phyloP scores from a whole-genome alignment of 2,329 filamentous ascomycete genomes.

The Dendrostoma leiphaemia region DNA sequence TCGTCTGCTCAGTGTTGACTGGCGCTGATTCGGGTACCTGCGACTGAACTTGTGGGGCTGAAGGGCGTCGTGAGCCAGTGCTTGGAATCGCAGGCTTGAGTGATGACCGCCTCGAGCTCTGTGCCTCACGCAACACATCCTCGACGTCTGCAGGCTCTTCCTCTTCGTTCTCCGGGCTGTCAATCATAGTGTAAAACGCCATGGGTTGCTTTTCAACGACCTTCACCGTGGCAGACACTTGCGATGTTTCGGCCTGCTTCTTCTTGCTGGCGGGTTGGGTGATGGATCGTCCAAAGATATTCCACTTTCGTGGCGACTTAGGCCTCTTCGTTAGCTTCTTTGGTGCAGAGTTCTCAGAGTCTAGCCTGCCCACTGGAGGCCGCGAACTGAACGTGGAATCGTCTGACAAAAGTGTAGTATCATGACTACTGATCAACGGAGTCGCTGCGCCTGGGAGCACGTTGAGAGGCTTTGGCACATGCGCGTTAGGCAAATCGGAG shows the following conservation, averaged over 20 bases:
- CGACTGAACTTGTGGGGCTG: not conserved
- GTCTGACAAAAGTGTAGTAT: conserved; percentile 56
- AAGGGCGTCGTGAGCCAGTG: not conserved
- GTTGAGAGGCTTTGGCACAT: conserved; percentile 53
- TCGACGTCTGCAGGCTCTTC: conserved; percentile 38
- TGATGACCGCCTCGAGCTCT: conserved; percentile 28
- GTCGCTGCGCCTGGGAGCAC: conserved; percentile 37
- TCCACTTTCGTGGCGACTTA: conserved; percentile 61
- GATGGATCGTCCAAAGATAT: conserved; percentile 58
- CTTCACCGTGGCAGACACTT: conserved; percentile 48
- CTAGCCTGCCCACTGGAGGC: conserved; percentile 30
- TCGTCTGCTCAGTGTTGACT: not conserved
- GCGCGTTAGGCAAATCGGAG: conserved; percentile 40
- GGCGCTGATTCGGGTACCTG: not conserved
- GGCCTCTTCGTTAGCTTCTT: conserved; percentile 57
- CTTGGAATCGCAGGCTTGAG: conserved; percentile 4
- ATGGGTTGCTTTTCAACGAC: conserved; percentile 49
- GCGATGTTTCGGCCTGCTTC: conserved; percentile 34
- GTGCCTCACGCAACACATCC: conserved; percentile 50
- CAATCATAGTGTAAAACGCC: conserved; percentile 62
- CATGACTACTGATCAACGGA: conserved; percentile 54
- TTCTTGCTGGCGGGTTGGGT: conserved; percentile 37
- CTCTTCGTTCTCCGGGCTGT: conserved; percentile 53
- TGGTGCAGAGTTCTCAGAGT: conserved; percentile 30
- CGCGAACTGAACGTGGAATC: conserved; percentile 47